A percentile compares a stretch with the other conserved stretches of the same genome.
Conservation (phyloP, 371 early-diverging fungal genomes). For the Mucor indicus region DNA sequence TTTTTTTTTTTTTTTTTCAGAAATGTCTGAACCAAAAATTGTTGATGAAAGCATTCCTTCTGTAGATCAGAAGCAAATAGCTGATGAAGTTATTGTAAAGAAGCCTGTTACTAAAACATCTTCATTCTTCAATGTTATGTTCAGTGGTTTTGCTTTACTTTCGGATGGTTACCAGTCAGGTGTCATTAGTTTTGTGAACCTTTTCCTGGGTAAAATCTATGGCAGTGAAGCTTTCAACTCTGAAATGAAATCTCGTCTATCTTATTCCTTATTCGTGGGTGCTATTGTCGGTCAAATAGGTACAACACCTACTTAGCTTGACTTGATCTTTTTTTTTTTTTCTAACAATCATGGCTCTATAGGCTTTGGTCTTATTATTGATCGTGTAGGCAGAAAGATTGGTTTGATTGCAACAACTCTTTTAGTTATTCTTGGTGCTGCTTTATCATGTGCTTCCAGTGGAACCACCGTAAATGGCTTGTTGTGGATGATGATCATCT, state of each 20-base stretch:
- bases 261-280: slow-evolving; percentile 45
- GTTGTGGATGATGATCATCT: slow-evolving; percentile 59
- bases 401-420: slow-evolving; percentile 48
- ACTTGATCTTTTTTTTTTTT: no score
- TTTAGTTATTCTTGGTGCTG: slow-evolving; percentile 51
- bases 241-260: slow-evolving; percentile 32
- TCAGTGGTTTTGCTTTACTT: slow-evolving; percentile 37
- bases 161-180: slow-evolving; percentile 49
- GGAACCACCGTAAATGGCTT: slow-evolving; percentile 38
- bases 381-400: slow-evolving; percentile 51
- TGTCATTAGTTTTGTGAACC: slow-evolving; percentile 40
- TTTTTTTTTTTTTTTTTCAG: no score
- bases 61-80: no score
- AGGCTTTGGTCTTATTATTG: slow-evolving; percentile 48
- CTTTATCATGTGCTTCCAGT: slow-evolving; percentile 40
- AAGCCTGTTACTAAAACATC: no score
- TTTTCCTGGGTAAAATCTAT: slow-evolving; percentile 34
- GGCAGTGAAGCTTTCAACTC: slow-evolving; percentile 29
- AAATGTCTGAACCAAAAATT: no score
- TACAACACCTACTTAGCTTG: no score
- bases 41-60: no score
- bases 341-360: not conserved
- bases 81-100: no score
- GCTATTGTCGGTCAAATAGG: slow-evolving; percentile 46
- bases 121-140: no score